Percentiles rank a stretch among this genome's conserved stretches.
These are phyloP conservation scores for Sporothrix euskadiensis DNA, from an alignment of 2,329 filamentous ascomycete species.

Conservation along the genomic window DNA sequence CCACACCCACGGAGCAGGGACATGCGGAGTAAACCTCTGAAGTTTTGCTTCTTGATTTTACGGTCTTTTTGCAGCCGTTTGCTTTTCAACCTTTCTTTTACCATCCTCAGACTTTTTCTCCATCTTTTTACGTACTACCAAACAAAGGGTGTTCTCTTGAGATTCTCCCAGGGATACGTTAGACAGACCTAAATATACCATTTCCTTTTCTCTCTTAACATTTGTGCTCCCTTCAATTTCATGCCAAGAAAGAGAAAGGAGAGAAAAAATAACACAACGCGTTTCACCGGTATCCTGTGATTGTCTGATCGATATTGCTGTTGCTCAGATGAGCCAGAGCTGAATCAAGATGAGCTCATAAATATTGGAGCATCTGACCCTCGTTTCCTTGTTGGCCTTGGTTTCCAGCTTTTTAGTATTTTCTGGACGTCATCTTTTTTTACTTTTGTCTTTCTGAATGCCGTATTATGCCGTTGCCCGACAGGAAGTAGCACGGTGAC, in stretches of 20 bases:
- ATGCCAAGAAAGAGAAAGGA: no score
- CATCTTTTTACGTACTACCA: neutral
- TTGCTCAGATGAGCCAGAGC: neutral
- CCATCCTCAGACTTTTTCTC: neutral
- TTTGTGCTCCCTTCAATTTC: neutral
- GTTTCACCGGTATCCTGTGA: neutral
- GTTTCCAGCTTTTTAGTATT: neutral
- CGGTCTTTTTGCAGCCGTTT: neutral
- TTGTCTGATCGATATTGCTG: neutral
- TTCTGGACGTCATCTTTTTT: neutral
- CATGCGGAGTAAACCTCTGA: neutral
- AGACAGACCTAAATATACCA: slow-evolving; percentile 18
- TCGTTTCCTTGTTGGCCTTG: neutral
- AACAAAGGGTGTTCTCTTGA: neutral
- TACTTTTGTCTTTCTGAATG: neutral
- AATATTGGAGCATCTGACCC: slow-evolving; percentile 16
- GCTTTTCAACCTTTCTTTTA: neutral
- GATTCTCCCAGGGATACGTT: neutral
- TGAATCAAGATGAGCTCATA: neutral
- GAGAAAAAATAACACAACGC: neutral
- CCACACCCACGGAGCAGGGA: neutral
- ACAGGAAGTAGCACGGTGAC: neutral
- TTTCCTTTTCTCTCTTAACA: neutral
- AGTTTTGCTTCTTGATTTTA: neutral
- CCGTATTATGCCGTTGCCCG: neutral